Base-by-base conservation (phyloP, 257 asterid species). In the Solanum arcanum region DNA sequence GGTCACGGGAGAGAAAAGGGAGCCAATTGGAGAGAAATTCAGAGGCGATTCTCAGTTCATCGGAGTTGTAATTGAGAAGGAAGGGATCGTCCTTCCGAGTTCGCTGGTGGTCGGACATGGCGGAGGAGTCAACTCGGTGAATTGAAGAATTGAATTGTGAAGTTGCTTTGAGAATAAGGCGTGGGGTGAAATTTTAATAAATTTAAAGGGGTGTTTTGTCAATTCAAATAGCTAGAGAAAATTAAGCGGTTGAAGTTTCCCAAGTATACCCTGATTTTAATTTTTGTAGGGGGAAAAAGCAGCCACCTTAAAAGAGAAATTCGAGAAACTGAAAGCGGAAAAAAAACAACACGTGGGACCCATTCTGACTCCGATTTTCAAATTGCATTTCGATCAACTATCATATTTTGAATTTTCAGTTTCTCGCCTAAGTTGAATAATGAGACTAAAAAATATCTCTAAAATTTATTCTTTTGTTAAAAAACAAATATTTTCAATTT, bases 21-120 rank as follows among this genome's bases (percentile, higher is more conserved):
- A 93, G 84, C 99, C 99, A 97, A 91, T 92, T 96, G 87, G 98
- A 93, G n/a, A 97, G 88, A 82, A 96, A 97, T 88, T 94, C 98
- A 21, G 95, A 94, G 85, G 99, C 99, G 89, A 92, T 93, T 83
- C 90, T 89, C 64, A 94, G 93, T 35, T 97, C 99, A 12, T 84
- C 69, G 56, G 91, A 90, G 88, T 87, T 86, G 91, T 87, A 96
- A n/a, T 91, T 92, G 21, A 84, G 92, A 82, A 96, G 89, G 86
- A 97, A 94, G 3, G 93, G 90, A 72, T 95, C 95, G 44, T 75
- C 88, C 81, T 64, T 78, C 39, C 47, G 73, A 74, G 68, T 31
- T 86, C 62, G 75, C 82, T 83, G 86, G 27, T 59, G 89, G 64
- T 77, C 70, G 85, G 25, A 85, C 89, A 76, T 86, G 89, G 88